These are phyloP conservation scores for Rhodotorula toruloides DNA, from an alignment of 768 basidiomycete species.

Conservation along the genomic window DNA sequence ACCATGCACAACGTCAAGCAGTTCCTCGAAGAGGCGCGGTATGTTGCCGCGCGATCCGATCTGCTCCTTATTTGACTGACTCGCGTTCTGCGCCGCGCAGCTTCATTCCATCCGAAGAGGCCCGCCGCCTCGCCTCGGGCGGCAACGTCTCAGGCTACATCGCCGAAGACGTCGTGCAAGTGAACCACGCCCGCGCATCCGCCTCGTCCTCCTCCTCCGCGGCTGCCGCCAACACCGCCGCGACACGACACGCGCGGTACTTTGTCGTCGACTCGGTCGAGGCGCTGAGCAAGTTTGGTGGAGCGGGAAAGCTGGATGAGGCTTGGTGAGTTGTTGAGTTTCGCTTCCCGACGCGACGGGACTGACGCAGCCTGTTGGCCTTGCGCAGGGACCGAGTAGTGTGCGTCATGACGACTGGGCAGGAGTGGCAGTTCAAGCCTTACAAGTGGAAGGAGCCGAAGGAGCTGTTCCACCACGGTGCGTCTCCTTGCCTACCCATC, in stretches of 20 bases:
- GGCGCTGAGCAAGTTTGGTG: slow-evolving; percentile 74
- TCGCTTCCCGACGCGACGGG: background rate
- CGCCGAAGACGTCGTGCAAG: slow-evolving; percentile 77
- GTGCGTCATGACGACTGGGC: slow-evolving; percentile 96
- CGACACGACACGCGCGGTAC: slow-evolving; percentile 53
- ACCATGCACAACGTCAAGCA: slow-evolving; percentile 96
- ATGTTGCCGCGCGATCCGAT: slow-evolving; percentile 41
- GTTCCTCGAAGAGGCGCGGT: slow-evolving; percentile 85
- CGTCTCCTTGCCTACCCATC: background rate
- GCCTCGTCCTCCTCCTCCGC: too few relatives aligned
- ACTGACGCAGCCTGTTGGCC: background rate
- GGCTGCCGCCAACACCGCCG: too few relatives aligned
- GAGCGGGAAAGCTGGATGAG: slow-evolving; percentile 57
- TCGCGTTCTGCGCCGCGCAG: slow-evolving; percentile 44
- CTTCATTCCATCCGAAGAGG: slow-evolving; percentile 71
- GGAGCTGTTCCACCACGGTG: slow-evolving; percentile 88
- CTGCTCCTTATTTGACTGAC: background rate
- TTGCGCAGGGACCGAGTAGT: slow-evolving; percentile 69
- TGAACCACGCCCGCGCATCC: slow-evolving; percentile 68
- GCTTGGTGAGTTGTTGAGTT: slow-evolving; percentile 59
- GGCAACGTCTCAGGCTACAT: slow-evolving; percentile 58
- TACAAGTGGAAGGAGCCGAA: slow-evolving; percentile 96
- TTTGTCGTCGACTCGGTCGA: slow-evolving; percentile 89
- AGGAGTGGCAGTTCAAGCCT: slow-evolving; percentile 94
- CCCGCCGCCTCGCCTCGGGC: slow-evolving; percentile 50